Percentiles rank a stretch among this genome's conserved stretches.
Conservation (phyloP, 768 basidiomycete species). For the Trametes sanguinea region DNA sequence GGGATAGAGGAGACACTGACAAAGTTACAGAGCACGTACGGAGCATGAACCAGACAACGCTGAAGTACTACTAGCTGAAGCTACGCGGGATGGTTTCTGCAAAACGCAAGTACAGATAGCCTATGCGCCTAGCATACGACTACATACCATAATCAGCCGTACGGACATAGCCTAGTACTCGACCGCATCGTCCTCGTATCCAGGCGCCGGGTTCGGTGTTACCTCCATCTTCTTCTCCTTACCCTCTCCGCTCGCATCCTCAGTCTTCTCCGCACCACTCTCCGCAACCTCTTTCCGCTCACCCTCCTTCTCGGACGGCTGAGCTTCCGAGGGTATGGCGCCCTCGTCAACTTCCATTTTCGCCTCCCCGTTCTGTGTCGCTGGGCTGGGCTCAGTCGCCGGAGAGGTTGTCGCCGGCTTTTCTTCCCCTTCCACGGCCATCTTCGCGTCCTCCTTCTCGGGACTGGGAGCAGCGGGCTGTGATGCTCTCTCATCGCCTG, state of each 20-base stretch:
- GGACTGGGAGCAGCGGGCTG: not conserved
- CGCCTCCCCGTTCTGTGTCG: constrained; percentile 22
- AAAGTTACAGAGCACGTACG: too few species aligned
- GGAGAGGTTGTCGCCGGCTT: not conserved
- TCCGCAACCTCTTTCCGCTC: constrained; percentile 21
- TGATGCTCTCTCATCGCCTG: constrained; percentile 34
- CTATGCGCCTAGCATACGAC: not conserved
- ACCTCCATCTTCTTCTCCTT: constrained; percentile 42
- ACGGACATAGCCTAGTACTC: constrained; percentile 52
- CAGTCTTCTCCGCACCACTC: constrained; percentile 35
- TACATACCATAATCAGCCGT: not conserved
- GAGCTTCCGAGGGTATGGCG: constrained; percentile 23
- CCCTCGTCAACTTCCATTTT: constrained; percentile 41
- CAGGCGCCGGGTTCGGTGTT: constrained; percentile 50
- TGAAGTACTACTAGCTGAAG: too few species aligned
- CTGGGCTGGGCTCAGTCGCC: not conserved
- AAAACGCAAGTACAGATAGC: too few species aligned
- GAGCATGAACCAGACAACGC: too few species aligned
- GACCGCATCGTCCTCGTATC: constrained; percentile 80
- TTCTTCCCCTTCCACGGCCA: constrained; percentile 27
- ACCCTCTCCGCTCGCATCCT: constrained; percentile 50
- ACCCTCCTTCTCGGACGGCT: constrained; percentile 6
- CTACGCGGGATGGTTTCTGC: too few species aligned
- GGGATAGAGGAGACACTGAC: too few species aligned
- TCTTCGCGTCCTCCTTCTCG: constrained; percentile 28